Evolutionary conservation across 2,329 filamentous ascomycete species (phyloP), one percentile per base, ranked within the genome.

Genomic region (Arthroderma sp.): DNA sequence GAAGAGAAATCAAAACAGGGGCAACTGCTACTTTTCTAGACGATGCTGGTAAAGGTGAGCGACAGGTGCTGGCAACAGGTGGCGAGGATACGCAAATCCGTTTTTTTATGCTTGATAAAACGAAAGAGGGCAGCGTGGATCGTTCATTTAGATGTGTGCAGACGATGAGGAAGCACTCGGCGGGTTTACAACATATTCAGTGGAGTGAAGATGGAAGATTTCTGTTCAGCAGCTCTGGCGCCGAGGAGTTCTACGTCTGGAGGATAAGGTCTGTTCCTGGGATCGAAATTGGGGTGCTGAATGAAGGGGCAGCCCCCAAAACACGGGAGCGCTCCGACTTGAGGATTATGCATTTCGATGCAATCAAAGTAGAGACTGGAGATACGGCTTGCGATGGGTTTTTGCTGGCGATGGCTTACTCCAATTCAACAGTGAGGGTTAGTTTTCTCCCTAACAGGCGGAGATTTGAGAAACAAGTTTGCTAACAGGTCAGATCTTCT

Each of bases 231-330:
- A 88, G 85, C 55, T 86, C 78, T 4, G 91, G 88, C 0, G 81
- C 79, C 49, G 89, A 95, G 60, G 89, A 98, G 61, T 82, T 96
- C 50, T 89, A 81, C 54, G 74, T 88, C 7, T 98, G 91, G 89
- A 73, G 76, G 36, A 61, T 89, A 31, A 69, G 68, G 39, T 56
- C 57, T 7, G 59, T 83, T 5, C 69, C 78, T 28, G 67, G 70
- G 1, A 63, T 75, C 45, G 68, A 65, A 3, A 54, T 77, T 6
- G 73, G 76, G 0, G 65, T 74, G 1, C 62, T 74, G 0, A 71
- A 74, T 49, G 68, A 75, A 49, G 69, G 68, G 2, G 57, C 61
- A 8, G 72, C 73, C 53, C 68, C 68, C 0, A 67, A 67, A 10
- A 58, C 59, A 6, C 67, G 72, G 36, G 68, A 64, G 36, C 67